Base-by-base conservation (phyloP, 164 flowering plant genomes). In the Macadamia integrifolia region DNA sequence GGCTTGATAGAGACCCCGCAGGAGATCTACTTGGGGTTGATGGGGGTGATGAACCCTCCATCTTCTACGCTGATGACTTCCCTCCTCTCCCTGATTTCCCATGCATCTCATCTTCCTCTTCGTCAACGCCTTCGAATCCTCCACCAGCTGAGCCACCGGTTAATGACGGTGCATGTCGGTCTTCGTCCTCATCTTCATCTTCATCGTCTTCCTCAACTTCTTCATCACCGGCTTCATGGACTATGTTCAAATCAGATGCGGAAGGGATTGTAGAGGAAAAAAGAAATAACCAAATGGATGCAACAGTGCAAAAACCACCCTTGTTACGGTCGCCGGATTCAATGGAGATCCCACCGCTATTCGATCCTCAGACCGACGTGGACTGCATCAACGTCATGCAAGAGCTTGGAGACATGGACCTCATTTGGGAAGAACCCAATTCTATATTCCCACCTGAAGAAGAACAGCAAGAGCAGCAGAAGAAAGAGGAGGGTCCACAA, bases 41-140 rank as follows among this genome's bases (percentile, higher is more conserved):
- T 35, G 40, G 40, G 40, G 78, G 69, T 0, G 62, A 75, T 30
- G 84, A 81, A 52, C 60, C 71, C 9, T 72, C 84, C 1, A 73
- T 86, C 12, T 86, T 85, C 70, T 83, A 80, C 70, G 75, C 35
- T 8, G 90, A 82, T 8, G 90, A 82, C 29, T 84, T 88, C 75
- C 92, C 95, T 31, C 75, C 93, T 1, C 80, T 94, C 0, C 92
- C 93, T 0, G 90, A 91, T 63, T 91, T 91, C 56, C 89, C 93
- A n/a, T 90, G 95, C 91, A 82, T 94, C 80, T 89, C 96, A 1
- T 86, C 93, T 0, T 80, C 97, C 0, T 86, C 94, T 0, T 87
- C 87, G 0, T 72, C 87, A 0, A 32, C 40, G 57, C 55, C 67
- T 0, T 60, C 80, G 9, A 61, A 80, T 3, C 43, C 74, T 11